Evolutionary conservation across 2,329 filamentous ascomycete species (phyloP), one percentile per base, ranked within the genome.

Genomic region (Daldinia sp.): DNA sequence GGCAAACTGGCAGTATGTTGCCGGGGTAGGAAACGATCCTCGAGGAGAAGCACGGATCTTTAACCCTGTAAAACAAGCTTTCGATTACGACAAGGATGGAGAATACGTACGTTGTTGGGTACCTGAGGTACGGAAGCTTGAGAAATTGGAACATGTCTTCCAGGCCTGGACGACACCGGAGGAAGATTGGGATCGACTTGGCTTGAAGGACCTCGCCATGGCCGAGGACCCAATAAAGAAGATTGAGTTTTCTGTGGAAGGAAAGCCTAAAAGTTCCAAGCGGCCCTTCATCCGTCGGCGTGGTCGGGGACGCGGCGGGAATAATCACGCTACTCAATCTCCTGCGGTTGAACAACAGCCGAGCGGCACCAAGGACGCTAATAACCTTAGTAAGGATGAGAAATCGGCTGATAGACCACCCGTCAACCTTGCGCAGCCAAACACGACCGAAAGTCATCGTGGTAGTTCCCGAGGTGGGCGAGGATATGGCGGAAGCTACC

Each of bases 1-100:
- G 92, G 89, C 89, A 9, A 94, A 93, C 74, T 94, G 92, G 92
- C 92, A 94, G 78, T 95, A 95, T 68, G 88, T 93, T 0, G 86
- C 92, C 0, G 92, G 92, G 0, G 91, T 95, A 0, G 92, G 93
- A 6, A 94, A 94, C 71, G 92, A 95, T 72, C 92, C 92, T 0
- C 82, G 92, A 23, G 89, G 89, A 6, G 87, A 91, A 5, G 87
- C 87, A 0, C 84, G 92, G n/a, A 87, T 92, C 13, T 94, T 94
- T 83, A 95, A 95, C 74, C 92, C 92, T 0, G 88, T 95, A 55
- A 94, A 94, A 78, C 92, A 95, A 77, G 90, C 89, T 0, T 87
- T 92, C 48, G 91, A 94, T 70, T 94, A 95, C 75, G 92, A 95
- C 76, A 84, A 85, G 1, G 81, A 88, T 0, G 92, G 91, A 2